Evolutionary conservation across 257 asterid genomes (phyloP).

Genomic region (Parsonsia alboflavescens): DNA sequence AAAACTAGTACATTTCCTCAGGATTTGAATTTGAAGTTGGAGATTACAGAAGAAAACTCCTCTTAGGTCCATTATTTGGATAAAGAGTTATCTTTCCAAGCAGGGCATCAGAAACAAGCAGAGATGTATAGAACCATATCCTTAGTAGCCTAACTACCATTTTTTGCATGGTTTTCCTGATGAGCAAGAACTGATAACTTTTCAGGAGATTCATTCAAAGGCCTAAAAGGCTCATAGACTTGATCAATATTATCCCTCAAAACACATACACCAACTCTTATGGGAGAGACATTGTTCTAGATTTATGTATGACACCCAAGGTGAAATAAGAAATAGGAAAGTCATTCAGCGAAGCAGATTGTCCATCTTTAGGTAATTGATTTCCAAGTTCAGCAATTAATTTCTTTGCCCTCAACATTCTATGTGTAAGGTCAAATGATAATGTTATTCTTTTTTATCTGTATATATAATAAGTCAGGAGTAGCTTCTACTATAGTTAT

Average conservation of each 20-base stretch:
- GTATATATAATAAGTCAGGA: neutral
- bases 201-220: neutral
- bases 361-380: neutral
- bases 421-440: no score
- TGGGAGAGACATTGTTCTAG: no score
- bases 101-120: neutral
- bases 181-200: neutral
- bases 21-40: neutral
- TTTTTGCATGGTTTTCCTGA: neutral
- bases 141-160: no score
- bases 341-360: no score
- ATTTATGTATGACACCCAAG: no score
- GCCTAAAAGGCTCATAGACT: neutral
- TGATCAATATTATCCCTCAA: no score
- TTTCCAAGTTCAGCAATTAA: neutral
- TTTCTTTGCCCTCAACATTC: neutral
- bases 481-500: neutral
- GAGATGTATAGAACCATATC: neutral
- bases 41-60: neutral
- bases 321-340: no score
- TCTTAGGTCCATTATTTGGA: neutral
- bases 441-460: neutral
- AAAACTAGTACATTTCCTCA: neutral
- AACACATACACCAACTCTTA: no score
- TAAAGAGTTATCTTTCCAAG: neutral